These are phyloP conservation scores for Amanita pallidorosea DNA, from an alignment of 768 basidiomycete species.

Conservation along the genomic window DNA sequence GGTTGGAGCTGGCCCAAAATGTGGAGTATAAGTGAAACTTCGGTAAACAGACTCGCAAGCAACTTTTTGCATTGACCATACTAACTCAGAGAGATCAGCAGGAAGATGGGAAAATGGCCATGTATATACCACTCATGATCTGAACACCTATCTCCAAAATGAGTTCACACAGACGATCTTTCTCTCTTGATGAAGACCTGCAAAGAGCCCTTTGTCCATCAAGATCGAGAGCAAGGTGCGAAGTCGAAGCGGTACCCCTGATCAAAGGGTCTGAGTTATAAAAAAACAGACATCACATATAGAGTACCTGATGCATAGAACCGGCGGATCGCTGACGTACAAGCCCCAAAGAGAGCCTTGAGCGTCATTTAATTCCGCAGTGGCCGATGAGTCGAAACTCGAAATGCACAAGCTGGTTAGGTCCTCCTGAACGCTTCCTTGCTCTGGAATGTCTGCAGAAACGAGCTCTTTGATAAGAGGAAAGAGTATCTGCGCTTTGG, in stretches of 20 bases:
- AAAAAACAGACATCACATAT: background rate
- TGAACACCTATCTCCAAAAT: constrained; percentile 44
- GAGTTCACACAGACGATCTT: constrained; percentile 42
- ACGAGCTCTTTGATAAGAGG: constrained; percentile 40
- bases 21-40: constrained; percentile 40
- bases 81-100: constrained; percentile 22
- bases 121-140: constrained; percentile 36
- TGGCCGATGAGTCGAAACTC: constrained; percentile 39
- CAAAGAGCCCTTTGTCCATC: constrained; percentile 48
- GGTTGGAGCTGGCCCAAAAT: constrained; percentile 44
- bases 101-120: background rate
- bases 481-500: constrained; percentile 41
- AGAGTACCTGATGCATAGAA: constrained; percentile 38
- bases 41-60: constrained; percentile 35
- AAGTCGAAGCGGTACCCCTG: constrained; percentile 29
- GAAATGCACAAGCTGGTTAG: constrained; percentile 33
- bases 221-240: constrained; percentile 30
- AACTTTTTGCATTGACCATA: constrained; percentile 32
- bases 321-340: constrained; percentile 33
- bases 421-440: constrained; percentile 12
- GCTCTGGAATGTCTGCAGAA: constrained; percentile 1
- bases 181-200: constrained; percentile 36
- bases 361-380: constrained; percentile 32
- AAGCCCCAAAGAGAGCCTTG: constrained; percentile 37
- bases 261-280: background rate